Evolutionary conservation across 2,329 filamentous ascomycete species (phyloP), one percentile per base, ranked within the genome.

Genomic region (Ceratocystis destructans): DNA sequence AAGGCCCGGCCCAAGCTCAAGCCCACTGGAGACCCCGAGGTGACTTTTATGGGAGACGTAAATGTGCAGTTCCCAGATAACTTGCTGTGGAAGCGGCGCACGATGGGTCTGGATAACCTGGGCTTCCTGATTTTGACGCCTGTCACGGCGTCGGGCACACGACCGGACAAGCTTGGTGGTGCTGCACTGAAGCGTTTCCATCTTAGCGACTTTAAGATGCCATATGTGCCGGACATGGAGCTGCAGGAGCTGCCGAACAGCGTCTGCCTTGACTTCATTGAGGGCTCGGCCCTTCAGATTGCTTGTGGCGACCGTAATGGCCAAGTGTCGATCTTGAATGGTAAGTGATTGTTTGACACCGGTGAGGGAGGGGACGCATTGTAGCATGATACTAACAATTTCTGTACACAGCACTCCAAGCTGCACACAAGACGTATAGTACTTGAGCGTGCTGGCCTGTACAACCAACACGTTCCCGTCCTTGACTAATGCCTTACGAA

Each of bases 1-100:
- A 55, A 64, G 31, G 64, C 67, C 20, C 62, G 66, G 7, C 57
- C 72, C 1, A 68, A 66, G 67, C 73, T 71, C 8, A 70, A 72
- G 22, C 72, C 76, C 0, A 76, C 75, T 61, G 66, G 66, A 25
- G 66, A 67, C 31, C 62, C 66, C 8, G 77, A 85, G 64, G 80
- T 87, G 31, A 80, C 89, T 2, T 86, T 87, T 69, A 82, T 96
- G 75, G 90, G 92, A 62, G 90, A 96, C 72, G 87, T 99, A 69
- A 97, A 99, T 72, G 89, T 97, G 10, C 94, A 99, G 74, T 96
- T 99, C 74, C 94, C 94, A 0, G 93, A 97, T 73, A 96, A 90
- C 65, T 80, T 99, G 61, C 81, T 99, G 12, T 99, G 94, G 94
- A 99, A 97, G 78, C 88, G 93, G 65, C 86, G 94, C 68, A 91